Conservation (phyloP, 345 rosid genomes). For the Passiflora organensis region DNA sequence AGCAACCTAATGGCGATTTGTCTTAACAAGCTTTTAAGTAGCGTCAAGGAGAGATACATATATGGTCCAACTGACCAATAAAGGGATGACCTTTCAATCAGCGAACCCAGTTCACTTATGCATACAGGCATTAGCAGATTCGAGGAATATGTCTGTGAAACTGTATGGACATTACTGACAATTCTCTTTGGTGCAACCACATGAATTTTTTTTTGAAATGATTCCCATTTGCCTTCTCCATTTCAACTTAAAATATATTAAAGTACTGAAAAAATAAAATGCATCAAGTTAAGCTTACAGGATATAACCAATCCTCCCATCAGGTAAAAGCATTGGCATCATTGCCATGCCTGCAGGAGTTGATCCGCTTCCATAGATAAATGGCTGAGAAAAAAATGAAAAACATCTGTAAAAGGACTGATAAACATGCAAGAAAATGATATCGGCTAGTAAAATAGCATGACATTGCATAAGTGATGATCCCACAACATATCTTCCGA, state of each 20-base stretch:
- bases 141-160: no score
- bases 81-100: no score
- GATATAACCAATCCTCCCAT: constrained; percentile 88
- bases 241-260: neutral
- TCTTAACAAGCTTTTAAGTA: no score
- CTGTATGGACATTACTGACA: no score
- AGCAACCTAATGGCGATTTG: no score
- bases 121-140: no score
- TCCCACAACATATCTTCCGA: neutral
- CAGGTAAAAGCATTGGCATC: constrained; percentile 97
- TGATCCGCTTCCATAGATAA: constrained; percentile 74
- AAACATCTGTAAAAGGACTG: neutral
- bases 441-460: no score
- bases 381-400: constrained; percentile 54
- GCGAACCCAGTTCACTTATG: no score
- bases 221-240: neutral
- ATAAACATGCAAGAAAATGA: constrained; percentile 2
- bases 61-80: no score
- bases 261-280: neutral
- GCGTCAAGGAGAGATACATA: no score
- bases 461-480: no score
- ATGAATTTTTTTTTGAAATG: neutral
- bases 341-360: constrained; percentile 81
- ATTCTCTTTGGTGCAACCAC: no score
- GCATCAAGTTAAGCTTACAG: constrained; percentile 48